Evolutionary conservation across 2,329 filamentous ascomycete genomes (phyloP).

Genomic region (Ceratocystis destructans): DNA sequence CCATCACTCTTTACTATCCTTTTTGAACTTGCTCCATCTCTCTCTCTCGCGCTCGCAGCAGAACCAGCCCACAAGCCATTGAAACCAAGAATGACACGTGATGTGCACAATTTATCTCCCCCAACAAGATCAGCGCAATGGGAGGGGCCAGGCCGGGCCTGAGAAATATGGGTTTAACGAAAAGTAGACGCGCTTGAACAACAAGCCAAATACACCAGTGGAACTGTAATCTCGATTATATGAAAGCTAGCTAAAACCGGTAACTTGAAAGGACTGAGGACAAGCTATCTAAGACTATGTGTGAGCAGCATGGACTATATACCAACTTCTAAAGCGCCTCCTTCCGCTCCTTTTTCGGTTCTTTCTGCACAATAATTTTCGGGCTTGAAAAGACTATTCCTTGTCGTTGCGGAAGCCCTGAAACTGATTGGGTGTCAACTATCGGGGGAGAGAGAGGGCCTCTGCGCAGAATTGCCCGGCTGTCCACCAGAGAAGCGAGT

Average conservation of each 20-base stretch:
- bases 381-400: background rate
- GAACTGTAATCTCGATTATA: background rate
- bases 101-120: background rate
- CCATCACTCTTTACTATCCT: background rate
- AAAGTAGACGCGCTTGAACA: background rate
- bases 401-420: background rate
- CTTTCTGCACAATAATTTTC: background rate
- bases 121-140: background rate
- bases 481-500: background rate
- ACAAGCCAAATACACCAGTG: background rate
- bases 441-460: background rate
- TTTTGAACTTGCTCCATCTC: conserved; percentile 2
- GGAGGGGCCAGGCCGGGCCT: background rate
- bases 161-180: background rate
- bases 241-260: background rate
- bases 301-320: background rate
- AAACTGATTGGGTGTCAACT: conserved; percentile 3
- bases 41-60: background rate
- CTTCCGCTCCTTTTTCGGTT: background rate
- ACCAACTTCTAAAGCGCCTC: background rate
- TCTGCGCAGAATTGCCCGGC: background rate
- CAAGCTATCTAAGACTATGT: background rate
- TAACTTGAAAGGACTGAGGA: background rate
- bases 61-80: background rate
- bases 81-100: conserved; percentile 4